Evolutionary conservation across 306 rosid species (phyloP).

Genomic region (Trifolium dubium): DNA sequence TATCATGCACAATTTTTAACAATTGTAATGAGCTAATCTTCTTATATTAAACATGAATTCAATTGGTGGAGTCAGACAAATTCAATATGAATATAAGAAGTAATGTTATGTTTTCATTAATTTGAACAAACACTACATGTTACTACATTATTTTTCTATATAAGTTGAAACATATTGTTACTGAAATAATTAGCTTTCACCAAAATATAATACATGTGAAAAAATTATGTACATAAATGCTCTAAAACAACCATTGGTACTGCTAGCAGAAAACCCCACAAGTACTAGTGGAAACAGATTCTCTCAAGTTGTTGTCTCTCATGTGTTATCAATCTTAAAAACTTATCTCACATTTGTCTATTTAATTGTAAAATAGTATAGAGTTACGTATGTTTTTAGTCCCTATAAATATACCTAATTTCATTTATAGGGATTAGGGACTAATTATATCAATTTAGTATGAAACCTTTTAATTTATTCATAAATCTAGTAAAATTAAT

Average conservation of each 20-base stretch:
- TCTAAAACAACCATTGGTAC: not conserved
- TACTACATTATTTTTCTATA: not conserved
- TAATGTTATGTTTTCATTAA: not conserved
- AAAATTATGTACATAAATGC: not conserved
- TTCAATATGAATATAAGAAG: not conserved
- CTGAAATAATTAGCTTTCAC: not conserved
- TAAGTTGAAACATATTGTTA: not conserved
- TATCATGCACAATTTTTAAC: not conserved
- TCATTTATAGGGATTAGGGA: too few relatives aligned
- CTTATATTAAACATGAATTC: not conserved
- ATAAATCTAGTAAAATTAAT: too few relatives aligned
- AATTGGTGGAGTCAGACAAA: not conserved
- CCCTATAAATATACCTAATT: too few relatives aligned
- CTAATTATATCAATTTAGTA: too few relatives aligned
- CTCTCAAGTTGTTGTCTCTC: too few relatives aligned
- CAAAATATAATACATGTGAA: not conserved
- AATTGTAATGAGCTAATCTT: too few relatives aligned
- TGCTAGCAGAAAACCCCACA: not conserved
- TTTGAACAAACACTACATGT: not conserved
- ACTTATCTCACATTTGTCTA: too few relatives aligned
- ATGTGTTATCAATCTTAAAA: too few relatives aligned
- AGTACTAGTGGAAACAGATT: not conserved
- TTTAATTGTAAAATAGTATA: too few relatives aligned
- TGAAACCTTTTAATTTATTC: too few relatives aligned
- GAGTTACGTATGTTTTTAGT: too few relatives aligned